Percentiles rank a stretch among this genome's conserved stretches.
Conservation (phyloP, 1,284 basidiomycete species). For the Ganoderma lucidum region DNA sequence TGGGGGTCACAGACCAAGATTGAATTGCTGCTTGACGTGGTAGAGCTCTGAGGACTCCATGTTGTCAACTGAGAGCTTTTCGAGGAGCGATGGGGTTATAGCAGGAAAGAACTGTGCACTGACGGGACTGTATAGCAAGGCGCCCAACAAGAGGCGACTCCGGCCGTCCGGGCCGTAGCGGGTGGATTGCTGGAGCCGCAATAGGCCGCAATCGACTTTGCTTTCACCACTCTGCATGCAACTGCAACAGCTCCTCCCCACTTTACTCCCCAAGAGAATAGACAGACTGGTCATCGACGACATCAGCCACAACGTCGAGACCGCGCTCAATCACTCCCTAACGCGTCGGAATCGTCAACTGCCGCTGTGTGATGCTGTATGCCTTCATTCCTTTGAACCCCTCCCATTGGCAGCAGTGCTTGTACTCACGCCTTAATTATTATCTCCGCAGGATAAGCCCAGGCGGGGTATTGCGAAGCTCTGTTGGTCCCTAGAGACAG, state of each 20-base stretch:
- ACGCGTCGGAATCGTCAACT: background rate
- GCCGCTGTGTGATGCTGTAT: background rate
- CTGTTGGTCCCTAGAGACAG: background rate
- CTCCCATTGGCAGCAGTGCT: background rate
- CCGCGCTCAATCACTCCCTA: background rate
- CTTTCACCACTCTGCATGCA: background rate
- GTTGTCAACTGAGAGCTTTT: background rate
- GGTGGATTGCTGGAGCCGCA: too few species aligned
- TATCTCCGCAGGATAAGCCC: too few species aligned
- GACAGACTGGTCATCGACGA: background rate
- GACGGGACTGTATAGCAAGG: background rate
- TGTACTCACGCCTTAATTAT: background rate
- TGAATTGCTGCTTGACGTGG: constrained; percentile 87
- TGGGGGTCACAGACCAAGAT: constrained; percentile 63
- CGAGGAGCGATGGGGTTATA: background rate
- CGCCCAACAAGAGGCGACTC: background rate
- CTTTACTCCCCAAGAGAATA: background rate
- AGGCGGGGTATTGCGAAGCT: background rate
- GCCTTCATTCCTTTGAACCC: background rate
- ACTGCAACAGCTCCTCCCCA: background rate
- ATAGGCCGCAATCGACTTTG: background rate
- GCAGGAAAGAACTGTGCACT: background rate
- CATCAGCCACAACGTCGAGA: background rate
- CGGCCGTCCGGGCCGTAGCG: background rate
- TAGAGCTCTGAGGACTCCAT: constrained; percentile 89